Evolutionary conservation across 345 rosid genomes (phyloP), one percentile per base, ranked within the genome.

Genomic region (Corymbia maculata): DNA sequence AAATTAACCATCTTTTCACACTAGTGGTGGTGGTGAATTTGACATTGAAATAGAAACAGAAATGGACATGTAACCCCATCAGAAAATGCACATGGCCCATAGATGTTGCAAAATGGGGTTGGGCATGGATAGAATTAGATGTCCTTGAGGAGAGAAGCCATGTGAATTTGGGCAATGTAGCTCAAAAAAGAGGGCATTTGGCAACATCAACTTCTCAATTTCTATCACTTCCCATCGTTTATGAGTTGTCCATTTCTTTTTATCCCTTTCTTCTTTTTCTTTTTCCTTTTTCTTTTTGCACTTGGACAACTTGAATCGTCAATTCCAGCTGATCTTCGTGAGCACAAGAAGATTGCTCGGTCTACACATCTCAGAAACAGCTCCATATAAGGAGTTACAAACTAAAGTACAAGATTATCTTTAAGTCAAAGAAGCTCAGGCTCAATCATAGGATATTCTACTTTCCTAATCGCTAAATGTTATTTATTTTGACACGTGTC

Each of bases 281-380:
- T 36, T 36, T 61, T 28, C 5, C 30, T 9, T 9, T 42, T 19
- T 75, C 5, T 9, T 42, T 19, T 75, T 3, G 28, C 84, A 2
- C 3, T 8, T 9, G 44, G 28, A 28, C 8, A 3, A 42, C 10
- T 75, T 44, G 15, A 10, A 75, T 42, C 8, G 1, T 24, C 5
- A 2, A 1, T 21, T 42, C 1, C 3, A 6, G 5, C 8, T 1
- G 11, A 75, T 42, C 1, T 19, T 7, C 13, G 2, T 6, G 1
- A 2, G 1, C 21, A 2, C 15, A 1, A 3, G 4, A 9, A 10
- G 13, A 75, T 42, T 19, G 82, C 2, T 12, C 26, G 8, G 7
- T 21, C 82, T 9, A 42, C 13, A 1, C 7, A 26, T 11, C 2
- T 2, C n/a, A 4, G 1, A 24, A 1, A 4, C 14, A 14, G 66